phyloP scores from a whole-genome alignment of 2,329 filamentous ascomycete genomes.

The Rutstroemia sp. region DNA sequence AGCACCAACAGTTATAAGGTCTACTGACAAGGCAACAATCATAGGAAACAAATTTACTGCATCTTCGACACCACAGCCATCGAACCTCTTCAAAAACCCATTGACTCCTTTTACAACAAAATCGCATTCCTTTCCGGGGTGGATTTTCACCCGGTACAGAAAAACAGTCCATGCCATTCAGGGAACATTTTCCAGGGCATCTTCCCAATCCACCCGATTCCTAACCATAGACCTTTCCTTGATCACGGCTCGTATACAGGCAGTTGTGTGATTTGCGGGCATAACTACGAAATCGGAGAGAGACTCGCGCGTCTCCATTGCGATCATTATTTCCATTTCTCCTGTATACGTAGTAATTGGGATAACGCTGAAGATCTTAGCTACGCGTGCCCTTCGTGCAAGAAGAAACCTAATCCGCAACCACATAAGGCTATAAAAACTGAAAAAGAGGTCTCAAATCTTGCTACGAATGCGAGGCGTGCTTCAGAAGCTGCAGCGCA shows the following conservation, averaged over 20 bases:
- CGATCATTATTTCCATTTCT: conserved; percentile 13
- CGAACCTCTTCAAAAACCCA: neutral
- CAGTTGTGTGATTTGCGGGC: conserved; percentile 9
- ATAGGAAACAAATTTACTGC: conserved; percentile 15
- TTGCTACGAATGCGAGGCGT: too few relatives aligned
- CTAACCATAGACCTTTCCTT: neutral
- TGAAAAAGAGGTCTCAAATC: too few relatives aligned
- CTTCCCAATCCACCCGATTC: conserved; percentile 1
- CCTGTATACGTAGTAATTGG: conserved; percentile 9
- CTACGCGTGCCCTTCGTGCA: conserved; percentile 10
- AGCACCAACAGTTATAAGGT: too few relatives aligned
- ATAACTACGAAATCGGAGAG: neutral
- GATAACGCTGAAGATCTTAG: conserved; percentile 5
- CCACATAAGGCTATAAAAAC: conserved; percentile 8
- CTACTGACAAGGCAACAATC: neutral
- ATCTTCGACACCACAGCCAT: conserved; percentile 11
- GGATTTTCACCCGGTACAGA: neutral
- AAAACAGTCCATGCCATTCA: conserved; percentile 1
- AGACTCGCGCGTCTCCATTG: conserved; percentile 13
- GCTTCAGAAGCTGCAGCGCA: too few relatives aligned
- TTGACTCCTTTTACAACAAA: conserved; percentile 7
- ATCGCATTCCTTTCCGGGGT: neutral
- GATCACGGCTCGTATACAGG: neutral
- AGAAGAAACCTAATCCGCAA: neutral
- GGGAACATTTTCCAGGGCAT: neutral